Percentiles rank a stretch among this genome's conserved stretches.
Evolutionary conservation across 2,329 filamentous ascomycete genomes (phyloP).

Genomic region (Pyrenochaeta sp.): DNA sequence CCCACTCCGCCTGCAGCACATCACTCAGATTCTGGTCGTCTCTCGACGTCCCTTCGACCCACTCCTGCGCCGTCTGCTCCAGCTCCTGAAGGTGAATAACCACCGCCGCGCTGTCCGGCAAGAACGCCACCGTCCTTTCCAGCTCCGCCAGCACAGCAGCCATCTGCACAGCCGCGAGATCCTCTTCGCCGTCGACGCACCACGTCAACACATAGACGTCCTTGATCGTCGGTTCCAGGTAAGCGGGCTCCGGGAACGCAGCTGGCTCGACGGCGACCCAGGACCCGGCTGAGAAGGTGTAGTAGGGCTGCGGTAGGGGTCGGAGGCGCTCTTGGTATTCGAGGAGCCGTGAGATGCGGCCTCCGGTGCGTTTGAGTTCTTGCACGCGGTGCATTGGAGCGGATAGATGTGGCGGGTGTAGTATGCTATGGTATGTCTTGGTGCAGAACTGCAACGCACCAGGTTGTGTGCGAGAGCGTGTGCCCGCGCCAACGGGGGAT

Average conservation of each 20-base stretch:
- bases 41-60: conserved; percentile 36
- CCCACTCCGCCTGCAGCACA: conserved; percentile 47
- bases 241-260: background rate
- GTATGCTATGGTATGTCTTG: too few relatives aligned
- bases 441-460: too few relatives aligned
- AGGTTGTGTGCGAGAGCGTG: too few relatives aligned
- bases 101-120: conserved; percentile 28
- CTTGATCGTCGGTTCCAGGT: background rate
- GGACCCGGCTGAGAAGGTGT: conserved; percentile 9
- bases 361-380: too few relatives aligned
- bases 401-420: too few relatives aligned
- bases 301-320: conserved; percentile 10
- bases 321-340: too few relatives aligned
- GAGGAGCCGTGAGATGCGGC: too few relatives aligned
- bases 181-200: conserved; percentile 60
- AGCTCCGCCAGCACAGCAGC: conserved; percentile 49
- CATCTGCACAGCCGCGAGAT: conserved; percentile 51
- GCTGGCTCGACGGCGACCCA: conserved; percentile 4
- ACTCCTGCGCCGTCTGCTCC: conserved; percentile 37
- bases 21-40: conserved; percentile 16
- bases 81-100: conserved; percentile 64
- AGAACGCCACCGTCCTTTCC: conserved; percentile 26
- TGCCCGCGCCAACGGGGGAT: too few relatives aligned
- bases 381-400: too few relatives aligned
- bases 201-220: conserved; percentile 43